Conservation (phyloP, 768 basidiomycete species). For the Hygrophorus pudorinus region DNA sequence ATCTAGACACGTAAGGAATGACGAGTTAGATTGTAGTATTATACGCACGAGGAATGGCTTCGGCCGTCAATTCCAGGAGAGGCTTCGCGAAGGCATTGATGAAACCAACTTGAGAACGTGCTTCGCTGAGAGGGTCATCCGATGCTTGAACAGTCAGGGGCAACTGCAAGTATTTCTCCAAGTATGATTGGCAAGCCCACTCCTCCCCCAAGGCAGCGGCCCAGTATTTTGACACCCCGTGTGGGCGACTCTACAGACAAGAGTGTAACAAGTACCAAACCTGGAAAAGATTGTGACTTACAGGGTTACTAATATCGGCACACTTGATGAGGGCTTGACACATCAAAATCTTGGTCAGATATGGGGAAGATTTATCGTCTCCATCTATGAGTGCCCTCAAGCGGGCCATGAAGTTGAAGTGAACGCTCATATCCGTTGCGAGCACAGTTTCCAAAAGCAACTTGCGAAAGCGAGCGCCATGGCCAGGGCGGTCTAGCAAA, state of each 20-base stretch:
- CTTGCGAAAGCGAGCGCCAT: constrained; percentile 49
- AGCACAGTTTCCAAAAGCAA: constrained; percentile 76
- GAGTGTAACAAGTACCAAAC: neutral
- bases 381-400: constrained; percentile 43
- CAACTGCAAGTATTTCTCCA: constrained; percentile 72
- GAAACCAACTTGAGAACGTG: constrained; percentile 82
- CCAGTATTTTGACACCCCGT: constrained; percentile 89
- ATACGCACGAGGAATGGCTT: constrained; percentile 62
- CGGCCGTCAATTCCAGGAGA: constrained; percentile 65
- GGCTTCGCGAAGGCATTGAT: constrained; percentile 76
- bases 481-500: constrained; percentile 47
- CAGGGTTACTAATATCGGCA: constrained; percentile 97
- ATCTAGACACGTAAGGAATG: constrained; percentile 1
- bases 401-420: constrained; percentile 70
- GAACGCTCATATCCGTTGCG: constrained; percentile 92
- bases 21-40: neutral
- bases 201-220: constrained; percentile 80
- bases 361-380: constrained; percentile 23
- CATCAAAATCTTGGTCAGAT: constrained; percentile 52
- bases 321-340: constrained; percentile 95
- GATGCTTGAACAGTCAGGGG: constrained; percentile 45
- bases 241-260: constrained; percentile 69
- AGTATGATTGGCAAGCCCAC: constrained; percentile 83
- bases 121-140: constrained; percentile 48
- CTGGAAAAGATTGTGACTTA: constrained; percentile 32